phyloP scores from a whole-genome alignment of 2,329 filamentous ascomycete species.

The Colletotrichum theobromicola region DNA sequence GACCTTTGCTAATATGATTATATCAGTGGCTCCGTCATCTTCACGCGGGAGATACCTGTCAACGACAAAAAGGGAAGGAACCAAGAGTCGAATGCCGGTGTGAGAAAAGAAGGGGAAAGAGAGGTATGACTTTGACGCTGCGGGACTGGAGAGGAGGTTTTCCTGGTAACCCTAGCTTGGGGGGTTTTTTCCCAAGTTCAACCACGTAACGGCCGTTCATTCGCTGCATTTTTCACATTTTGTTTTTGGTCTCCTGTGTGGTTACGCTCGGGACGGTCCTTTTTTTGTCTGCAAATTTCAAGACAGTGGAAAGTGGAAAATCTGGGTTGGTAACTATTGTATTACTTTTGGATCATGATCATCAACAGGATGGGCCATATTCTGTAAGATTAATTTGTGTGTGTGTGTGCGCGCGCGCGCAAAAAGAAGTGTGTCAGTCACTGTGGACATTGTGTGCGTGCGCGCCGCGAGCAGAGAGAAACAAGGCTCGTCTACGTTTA shows the following conservation, averaged over 20 bases:
- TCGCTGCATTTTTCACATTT: conserved; percentile 7
- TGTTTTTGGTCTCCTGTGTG: neutral
- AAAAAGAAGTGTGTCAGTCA: neutral
- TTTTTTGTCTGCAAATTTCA: neutral
- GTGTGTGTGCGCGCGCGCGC: neutral
- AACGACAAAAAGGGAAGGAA: neutral
- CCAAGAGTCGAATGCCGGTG: neutral
- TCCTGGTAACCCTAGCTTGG: conserved; percentile 7
- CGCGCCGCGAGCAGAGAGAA: neutral
- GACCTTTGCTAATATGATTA: conserved; percentile 9
- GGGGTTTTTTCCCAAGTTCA: conserved; percentile 11
- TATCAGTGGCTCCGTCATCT: conserved; percentile 6
- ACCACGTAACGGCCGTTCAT: conserved; percentile 21
- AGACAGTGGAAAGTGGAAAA: neutral
- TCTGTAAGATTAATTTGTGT: conserved; percentile 8
- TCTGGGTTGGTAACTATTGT: neutral
- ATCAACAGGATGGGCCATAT: neutral
- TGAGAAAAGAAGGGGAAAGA: neutral
- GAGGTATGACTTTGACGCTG: neutral
- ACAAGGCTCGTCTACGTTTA: neutral
- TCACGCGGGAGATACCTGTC: neutral
- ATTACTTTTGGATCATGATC: neutral
- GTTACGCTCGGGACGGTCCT: neutral
- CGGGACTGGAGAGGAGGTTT: conserved; percentile 14
- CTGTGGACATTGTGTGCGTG: conserved; percentile 3